A percentile compares a stretch with the other conserved stretches of the same genome.
Conservation (phyloP, 2,329 filamentous ascomycete genomes). For the Aspergillus sp. region DNA sequence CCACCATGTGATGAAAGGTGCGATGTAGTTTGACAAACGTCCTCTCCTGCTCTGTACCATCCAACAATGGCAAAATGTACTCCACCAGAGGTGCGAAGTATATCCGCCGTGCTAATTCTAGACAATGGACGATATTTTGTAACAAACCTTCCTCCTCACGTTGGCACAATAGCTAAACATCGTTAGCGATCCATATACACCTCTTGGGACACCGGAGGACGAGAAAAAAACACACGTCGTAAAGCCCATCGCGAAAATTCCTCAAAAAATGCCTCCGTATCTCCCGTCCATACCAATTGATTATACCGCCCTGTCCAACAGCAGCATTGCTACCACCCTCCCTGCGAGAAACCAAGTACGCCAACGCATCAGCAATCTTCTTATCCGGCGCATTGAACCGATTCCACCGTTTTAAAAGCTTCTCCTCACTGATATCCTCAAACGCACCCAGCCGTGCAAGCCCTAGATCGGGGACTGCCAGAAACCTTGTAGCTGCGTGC, state of each 20-base stretch:
- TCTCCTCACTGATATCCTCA: conserved; percentile 18
- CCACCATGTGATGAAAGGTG: conserved; percentile 41
- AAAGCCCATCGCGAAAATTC: conserved; percentile 28
- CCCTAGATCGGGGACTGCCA: conserved; percentile 29
- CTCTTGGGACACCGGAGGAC: background rate
- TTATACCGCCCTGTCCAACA: conserved; percentile 21
- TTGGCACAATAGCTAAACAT: conserved; percentile 17
- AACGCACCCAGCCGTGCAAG: conserved; percentile 22
- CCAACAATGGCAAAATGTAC: conserved; percentile 24
- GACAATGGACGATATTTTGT: conserved; percentile 25
- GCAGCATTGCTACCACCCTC: background rate
- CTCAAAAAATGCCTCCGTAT: conserved; percentile 35
- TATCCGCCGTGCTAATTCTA: conserved; percentile 29
- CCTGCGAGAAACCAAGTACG: conserved; percentile 20
- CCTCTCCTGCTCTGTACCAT: conserved; percentile 18
- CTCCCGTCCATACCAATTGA: conserved; percentile 39
- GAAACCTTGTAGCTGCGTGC: conserved; percentile 33
- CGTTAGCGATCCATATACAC: background rate
- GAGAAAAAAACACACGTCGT: conserved; percentile 19
- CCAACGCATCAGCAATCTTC: conserved; percentile 25
- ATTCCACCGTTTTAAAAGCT: conserved; percentile 24
- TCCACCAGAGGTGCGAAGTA: conserved; percentile 31
- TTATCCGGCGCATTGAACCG: conserved; percentile 20
- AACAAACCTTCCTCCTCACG: conserved; percentile 19
- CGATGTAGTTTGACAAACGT: conserved; percentile 32